Percentiles rank a stretch among this genome's conserved stretches.
phyloP scores from a whole-genome alignment of 352 stramenopile species.

The Aphanomyces astaci region DNA sequence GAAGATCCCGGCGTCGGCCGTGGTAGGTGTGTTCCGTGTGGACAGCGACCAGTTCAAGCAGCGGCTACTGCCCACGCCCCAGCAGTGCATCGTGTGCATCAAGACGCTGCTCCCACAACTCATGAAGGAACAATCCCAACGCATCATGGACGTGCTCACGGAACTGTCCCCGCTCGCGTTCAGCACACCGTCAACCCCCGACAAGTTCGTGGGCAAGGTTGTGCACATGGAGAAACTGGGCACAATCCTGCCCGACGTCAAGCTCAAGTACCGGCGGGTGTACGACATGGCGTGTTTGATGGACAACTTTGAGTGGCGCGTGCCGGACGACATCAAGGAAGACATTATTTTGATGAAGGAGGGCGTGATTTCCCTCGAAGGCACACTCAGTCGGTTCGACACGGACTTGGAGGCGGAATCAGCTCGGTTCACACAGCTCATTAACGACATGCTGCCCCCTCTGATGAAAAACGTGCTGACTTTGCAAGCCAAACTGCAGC shows the following conservation, averaged over 20 bases:
- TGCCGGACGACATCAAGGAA: conserved; percentile 89
- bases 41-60: conserved; percentile 85
- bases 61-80: conserved; percentile 78
- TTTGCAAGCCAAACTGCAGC: conserved; percentile 77
- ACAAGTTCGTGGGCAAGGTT: conserved; percentile 83
- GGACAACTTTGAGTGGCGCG: conserved; percentile 86
- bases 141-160: conserved; percentile 76
- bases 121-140: conserved; percentile 76
- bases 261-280: conserved; percentile 61
- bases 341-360: conserved; percentile 92
- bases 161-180: conserved; percentile 79
- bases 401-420: conserved; percentile 88
- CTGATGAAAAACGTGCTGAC: conserved; percentile 55
- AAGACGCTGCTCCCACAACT: conserved; percentile 78
- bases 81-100: conserved; percentile 82
- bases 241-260: conserved; percentile 53
- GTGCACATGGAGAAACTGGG: conserved; percentile 79
- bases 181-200: conserved; percentile 51
- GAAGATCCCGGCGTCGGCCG: conserved; percentile 72
- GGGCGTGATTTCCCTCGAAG: conserved; percentile 84
- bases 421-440: conserved; percentile 82
- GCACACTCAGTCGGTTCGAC: conserved; percentile 83
- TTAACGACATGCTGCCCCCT: conserved; percentile 81
- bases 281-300: conserved; percentile 86
- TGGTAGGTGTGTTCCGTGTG: conserved; percentile 90